Conservation (phyloP, 1,284 basidiomycete species). For the Bjerkandera adusta region DNA sequence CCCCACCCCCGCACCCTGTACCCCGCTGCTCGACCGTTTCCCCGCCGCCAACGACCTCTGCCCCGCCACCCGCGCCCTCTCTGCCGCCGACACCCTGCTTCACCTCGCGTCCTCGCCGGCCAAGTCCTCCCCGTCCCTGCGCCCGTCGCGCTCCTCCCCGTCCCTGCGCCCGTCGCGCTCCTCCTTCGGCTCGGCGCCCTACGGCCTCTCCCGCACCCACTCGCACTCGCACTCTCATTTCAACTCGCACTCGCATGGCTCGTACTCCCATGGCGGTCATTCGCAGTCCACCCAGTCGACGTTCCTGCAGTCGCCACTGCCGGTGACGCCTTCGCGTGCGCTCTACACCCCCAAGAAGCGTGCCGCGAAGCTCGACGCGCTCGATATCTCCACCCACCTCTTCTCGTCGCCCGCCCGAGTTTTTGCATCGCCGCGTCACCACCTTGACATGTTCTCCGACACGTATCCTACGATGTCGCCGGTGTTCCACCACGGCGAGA, state of each 20-base stretch:
- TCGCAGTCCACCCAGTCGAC: conserved; percentile 3
- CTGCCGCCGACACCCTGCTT: conserved; percentile 14
- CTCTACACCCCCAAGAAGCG: neutral
- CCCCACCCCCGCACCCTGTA: conserved; percentile 11
- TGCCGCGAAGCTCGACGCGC: neutral
- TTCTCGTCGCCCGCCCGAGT: neutral
- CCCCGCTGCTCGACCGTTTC: conserved; percentile 18
- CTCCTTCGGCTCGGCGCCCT: no score
- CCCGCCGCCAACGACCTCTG: conserved; percentile 9
- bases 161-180: neutral
- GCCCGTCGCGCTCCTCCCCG: neutral
- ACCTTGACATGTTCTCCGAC: no score
- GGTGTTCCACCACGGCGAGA: neutral
- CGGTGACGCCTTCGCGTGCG: neutral
- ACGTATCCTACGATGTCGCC: no score
- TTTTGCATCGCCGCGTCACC: neutral
- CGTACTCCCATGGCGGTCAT: no score
- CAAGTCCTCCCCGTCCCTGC: neutral
- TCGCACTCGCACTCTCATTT: neutral
- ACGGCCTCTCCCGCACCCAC: neutral
- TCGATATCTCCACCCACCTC: neutral
- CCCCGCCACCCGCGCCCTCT: conserved; percentile 11
- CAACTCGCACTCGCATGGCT: neutral
- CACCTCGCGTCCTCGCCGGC: conserved; percentile 10
- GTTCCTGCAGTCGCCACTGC: neutral